Evolutionary conservation across 768 basidiomycete species (phyloP), one percentile per base, ranked within the genome.

Genomic region (Pleurotus giganteus): DNA sequence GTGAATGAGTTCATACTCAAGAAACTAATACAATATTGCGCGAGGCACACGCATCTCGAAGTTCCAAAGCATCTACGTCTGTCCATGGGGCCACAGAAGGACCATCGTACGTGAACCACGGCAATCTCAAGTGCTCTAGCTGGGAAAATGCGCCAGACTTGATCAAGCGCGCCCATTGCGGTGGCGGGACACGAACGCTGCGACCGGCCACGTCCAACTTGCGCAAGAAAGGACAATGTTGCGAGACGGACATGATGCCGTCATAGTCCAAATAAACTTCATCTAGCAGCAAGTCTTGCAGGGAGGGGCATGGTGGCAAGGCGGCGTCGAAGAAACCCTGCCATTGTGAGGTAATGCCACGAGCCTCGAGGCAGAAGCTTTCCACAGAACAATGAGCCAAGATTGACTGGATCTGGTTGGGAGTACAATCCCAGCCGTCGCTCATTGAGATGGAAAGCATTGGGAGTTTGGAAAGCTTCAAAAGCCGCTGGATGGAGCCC

Each of bases 81-180:
- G 29, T 27, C 28, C 57, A 60, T 55, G 60, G 63, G 28, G 51
- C 56, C 56, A 60, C 71, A 37, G 54, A 79, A 1, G 77, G 76
- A 42, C 76, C 77, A 4, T 56, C 43, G 47, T 70, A 67, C 1
- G 72, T 76, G 1, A 75, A 76, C 58, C 69, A 64, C 4, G 79
- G 71, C 26, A 77, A 53, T 4, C 64, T 60, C 4, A 82, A 63
- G 11, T 61, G 61, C 27, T 65, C 68, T 46, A 81, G 65, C 5
- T 58, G 63, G 4, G 71, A 58, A 4, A 78, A 60, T 7, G 63
- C 61, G 3, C 74, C 70, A 31, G 68, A 74, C 8, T 53, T 45
- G 37, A 82, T 61, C 53, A 79, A 76, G 15, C 61, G 45, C 4
- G 58, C 61, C 82, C 80, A 83, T 57, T 78, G 75, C 17, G 66